Conservation (phyloP, 371 early-diverging fungal species). For the Rhizopus stolonifer region DNA sequence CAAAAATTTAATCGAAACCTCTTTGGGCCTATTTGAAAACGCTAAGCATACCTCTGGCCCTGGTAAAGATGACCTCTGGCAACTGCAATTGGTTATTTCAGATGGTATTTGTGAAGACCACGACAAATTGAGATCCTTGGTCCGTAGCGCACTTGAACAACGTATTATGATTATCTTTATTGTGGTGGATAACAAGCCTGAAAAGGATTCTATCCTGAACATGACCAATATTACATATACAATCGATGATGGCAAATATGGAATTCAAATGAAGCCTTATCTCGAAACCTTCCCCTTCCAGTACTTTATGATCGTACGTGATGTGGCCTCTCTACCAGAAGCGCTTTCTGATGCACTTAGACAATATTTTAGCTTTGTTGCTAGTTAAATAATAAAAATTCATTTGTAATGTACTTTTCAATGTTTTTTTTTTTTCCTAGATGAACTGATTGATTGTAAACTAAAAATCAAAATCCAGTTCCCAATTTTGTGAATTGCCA, state of each 20-base stretch:
- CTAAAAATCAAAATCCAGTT: too few species aligned
- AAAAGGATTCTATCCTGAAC: slow-evolving; percentile 81
- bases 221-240: slow-evolving; percentile 87
- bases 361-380: slow-evolving; percentile 85
- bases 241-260: slow-evolving; percentile 61
- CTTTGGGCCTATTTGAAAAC: slow-evolving; percentile 72
- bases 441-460: too few species aligned
- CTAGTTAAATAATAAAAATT: slow-evolving; percentile 38
- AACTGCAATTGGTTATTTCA: slow-evolving; percentile 92
- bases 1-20: slow-evolving; percentile 76
- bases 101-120: slow-evolving; percentile 98
- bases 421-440: too few species aligned
- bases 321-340: slow-evolving; percentile 85
- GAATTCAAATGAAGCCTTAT: slow-evolving; percentile 81
- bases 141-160: slow-evolving; percentile 81
- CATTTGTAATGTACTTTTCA: too few species aligned
- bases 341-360: slow-evolving; percentile 91
- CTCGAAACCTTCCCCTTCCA: slow-evolving; percentile 98
- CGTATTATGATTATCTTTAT: slow-evolving; percentile 95
- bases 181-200: slow-evolving; percentile 86
- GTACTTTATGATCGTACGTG: slow-evolving; percentile 89
- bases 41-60: slow-evolving; percentile 57
- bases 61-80: slow-evolving; percentile 82
- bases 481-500: too few species aligned
- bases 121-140: slow-evolving; percentile 72